Base-by-base conservation (phyloP, 768 basidiomycete species). In the Stropharia rugosoannulata region DNA sequence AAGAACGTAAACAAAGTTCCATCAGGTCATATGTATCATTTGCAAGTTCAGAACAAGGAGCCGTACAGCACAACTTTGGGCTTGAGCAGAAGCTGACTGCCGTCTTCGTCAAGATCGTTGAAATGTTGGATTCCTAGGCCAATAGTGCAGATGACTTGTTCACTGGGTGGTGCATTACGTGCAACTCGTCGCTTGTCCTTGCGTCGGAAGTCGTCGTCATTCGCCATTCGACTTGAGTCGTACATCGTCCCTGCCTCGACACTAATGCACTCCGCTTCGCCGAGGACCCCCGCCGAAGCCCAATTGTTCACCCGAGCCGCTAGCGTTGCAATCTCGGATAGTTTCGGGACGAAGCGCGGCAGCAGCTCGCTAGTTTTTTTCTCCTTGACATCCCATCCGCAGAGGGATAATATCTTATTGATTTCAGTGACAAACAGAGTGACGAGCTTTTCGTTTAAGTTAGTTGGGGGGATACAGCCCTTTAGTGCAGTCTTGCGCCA, bases 271-370 rank as follows among this genome's bases (percentile, higher is more conserved):
- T 72, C 71, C 19, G 69, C 59, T 36, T 70, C 66, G 36, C 66
- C 65, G 18, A 59, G 57, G 47, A 63, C 60, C 11, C 60, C 66
- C 12, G 59, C 59, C 16, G 64, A 66, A 22, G 68, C 64, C 36
- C 64, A 59, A 27, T 63, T 61, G 49, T 74, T 73, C 44, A 75
- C 61, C 35, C 66, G 68, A 51, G 72, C 56, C 12, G 71, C 68
- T 35, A 68, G 55, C 37, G 64, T 62, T 8, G 66, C 70, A 44
- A 76, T 64, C 27, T 67, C 62, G 11, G 59, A 52, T 15, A 70
- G 54, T n/a, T 63, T 66, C 15, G 60, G 54, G 13, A 58, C 47
- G 53, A 60, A 60, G 27, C 51, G 57, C 36, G 57, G 58, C 22
- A 65, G 18, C 16, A 64, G 53, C 8, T 58, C 47, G 38, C 60